Percentiles rank a stretch among this genome's conserved stretches.
Evolutionary conservation across 306 rosid genomes (phyloP).

Genomic region (Inga leiocalycina): DNA sequence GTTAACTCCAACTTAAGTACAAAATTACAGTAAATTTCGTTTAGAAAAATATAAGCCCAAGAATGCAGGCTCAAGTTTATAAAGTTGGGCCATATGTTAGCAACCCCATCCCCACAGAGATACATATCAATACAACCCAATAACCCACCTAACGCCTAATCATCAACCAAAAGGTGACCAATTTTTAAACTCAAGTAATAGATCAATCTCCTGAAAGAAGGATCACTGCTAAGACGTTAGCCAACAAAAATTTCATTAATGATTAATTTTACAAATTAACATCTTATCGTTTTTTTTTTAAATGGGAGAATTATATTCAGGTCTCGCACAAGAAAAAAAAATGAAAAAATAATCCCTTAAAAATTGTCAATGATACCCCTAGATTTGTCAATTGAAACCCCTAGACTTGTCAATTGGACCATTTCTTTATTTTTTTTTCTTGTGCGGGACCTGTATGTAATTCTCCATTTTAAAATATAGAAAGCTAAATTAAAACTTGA

Average conservation of each 20-base stretch:
- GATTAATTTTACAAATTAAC: background rate
- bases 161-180: background rate
- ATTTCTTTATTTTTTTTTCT: too few species aligned
- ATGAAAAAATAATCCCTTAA: too few species aligned
- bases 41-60: background rate
- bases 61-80: background rate
- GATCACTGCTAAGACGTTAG: background rate
- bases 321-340: too few species aligned
- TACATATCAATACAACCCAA: background rate
- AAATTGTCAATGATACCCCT: too few species aligned
- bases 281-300: background rate
- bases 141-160: background rate
- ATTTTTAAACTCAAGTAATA: background rate
- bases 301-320: too few species aligned
- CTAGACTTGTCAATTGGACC: too few species aligned
- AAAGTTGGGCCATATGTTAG: background rate
- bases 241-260: background rate
- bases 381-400: too few species aligned
- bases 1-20: background rate
- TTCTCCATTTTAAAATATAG: too few species aligned
- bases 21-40: background rate
- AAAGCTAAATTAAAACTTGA: too few species aligned
- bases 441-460: too few species aligned
- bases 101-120: background rate
- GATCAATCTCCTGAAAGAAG: background rate